A percentile compares a stretch with the other conserved stretches of the same genome.
phyloP scores from a whole-genome alignment of 1,284 basidiomycete genomes.

The Leccinum subspadiceum region DNA sequence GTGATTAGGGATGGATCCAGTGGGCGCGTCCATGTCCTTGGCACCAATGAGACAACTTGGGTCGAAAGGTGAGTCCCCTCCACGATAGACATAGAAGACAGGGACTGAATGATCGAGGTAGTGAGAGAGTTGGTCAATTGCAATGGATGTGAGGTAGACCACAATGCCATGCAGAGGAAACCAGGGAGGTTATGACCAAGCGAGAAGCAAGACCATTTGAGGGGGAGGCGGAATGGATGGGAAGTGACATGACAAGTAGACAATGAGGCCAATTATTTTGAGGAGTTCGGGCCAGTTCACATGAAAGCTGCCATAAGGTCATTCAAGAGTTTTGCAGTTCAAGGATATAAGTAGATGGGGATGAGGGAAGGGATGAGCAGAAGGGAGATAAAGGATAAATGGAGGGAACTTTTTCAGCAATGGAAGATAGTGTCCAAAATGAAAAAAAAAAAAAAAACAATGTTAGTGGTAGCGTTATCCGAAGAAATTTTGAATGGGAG shows the following conservation, averaged over 20 bases:
- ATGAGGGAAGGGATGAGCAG: not conserved
- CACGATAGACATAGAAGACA: no score
- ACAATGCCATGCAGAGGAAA: no score
- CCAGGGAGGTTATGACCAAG: no score
- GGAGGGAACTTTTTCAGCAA: not conserved
- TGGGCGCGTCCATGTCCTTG: no score
- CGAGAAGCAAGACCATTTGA: not conserved
- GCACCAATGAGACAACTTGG: no score
- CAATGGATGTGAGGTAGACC: no score
- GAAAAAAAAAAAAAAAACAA: not conserved
- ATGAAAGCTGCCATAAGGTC: not conserved
- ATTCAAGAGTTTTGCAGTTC: not conserved
- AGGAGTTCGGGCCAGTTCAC: not conserved
- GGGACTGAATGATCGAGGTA: no score
- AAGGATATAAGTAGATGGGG: not conserved
- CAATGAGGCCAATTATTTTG: not conserved
- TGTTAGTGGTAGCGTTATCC: not conserved
- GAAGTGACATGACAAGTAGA: not conserved
- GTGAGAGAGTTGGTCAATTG: no score
- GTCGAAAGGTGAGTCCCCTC: no score
- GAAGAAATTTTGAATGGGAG: not conserved
- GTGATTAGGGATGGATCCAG: no score
- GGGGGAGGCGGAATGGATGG: not conserved
- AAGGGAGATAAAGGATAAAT: not conserved
- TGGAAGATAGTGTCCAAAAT: not conserved